Conservation (phyloP, 176 grass and related monocot species). For the Phoenix roebelenii region DNA sequence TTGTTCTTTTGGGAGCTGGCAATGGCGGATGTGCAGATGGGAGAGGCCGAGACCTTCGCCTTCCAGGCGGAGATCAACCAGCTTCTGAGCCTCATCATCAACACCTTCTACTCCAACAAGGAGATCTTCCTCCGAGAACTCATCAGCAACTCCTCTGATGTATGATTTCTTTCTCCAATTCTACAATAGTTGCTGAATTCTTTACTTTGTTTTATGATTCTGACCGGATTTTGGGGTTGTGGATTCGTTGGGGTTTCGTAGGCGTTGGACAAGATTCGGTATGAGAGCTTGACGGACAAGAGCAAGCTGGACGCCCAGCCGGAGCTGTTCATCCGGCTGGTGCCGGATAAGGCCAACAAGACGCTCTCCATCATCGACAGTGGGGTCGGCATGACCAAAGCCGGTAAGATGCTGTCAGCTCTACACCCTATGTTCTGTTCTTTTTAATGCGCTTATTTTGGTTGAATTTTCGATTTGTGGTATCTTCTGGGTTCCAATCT, state of each 20-base stretch:
- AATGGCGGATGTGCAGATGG: conserved; percentile 13
- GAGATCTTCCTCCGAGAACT: conserved; percentile 12
- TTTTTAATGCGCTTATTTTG: no score
- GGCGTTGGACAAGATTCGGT: conserved; percentile 13
- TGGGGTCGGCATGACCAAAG: conserved; percentile 12
- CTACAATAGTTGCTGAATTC: no score
- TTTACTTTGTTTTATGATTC: no score
- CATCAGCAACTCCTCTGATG: conserved; percentile 10
- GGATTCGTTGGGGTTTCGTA: not conserved
- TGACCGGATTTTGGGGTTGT: no score
- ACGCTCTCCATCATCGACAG: conserved; percentile 14
- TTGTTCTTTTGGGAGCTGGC: no score
- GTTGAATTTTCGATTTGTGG: no score
- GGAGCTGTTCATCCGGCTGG: conserved; percentile 11
- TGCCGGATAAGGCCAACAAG: conserved; percentile 15
- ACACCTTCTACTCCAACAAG: conserved; percentile 17
- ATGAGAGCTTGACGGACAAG: conserved; percentile 6
- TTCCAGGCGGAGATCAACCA: conserved; percentile 17
- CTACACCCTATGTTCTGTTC: no score
- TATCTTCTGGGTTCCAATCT: no score
- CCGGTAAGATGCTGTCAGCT: no score
- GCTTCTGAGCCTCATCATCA: conserved; percentile 10
- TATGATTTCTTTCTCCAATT: not conserved
- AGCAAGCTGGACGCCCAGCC: conserved; percentile 12
- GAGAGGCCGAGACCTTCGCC: conserved; percentile 9